A percentile compares a stretch with the other conserved stretches of the same genome.
Evolutionary conservation across 805 yeast species (phyloP).

Genomic region (Pichia nanzhaoensis): DNA sequence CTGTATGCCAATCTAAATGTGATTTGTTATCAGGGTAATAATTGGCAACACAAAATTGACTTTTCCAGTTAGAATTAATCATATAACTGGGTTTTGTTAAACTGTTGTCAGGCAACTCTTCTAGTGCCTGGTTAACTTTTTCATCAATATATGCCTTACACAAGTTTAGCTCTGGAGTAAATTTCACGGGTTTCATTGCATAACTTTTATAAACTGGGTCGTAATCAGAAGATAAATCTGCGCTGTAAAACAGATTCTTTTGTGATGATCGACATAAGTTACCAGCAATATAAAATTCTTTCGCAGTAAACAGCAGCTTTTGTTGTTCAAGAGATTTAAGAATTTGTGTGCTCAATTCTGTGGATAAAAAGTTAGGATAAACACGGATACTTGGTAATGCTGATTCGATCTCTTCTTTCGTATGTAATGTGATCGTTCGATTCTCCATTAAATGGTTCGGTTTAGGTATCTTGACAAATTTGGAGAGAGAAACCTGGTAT

Average conservation of each 20-base stretch:
- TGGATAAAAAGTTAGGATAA: conserved; percentile 46
- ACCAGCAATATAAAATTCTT: conserved; percentile 57
- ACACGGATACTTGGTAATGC: conserved; percentile 47
- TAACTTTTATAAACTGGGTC: conserved; percentile 3
- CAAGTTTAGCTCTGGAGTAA: conserved; percentile 14
- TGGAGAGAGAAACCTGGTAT: neutral
- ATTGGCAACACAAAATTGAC: conserved; percentile 51
- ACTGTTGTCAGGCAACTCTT: conserved; percentile 10
- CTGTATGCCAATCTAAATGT: conserved; percentile 71
- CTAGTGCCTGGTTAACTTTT: conserved; percentile 18
- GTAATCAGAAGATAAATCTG: conserved; percentile 11
- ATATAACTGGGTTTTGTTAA: conserved; percentile 33
- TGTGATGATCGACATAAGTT: conserved; percentile 57
- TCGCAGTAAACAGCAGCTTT: conserved; percentile 32
- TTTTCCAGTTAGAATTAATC: conserved; percentile 38
- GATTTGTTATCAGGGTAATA: conserved; percentile 43
- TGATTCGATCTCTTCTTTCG: conserved; percentile 44
- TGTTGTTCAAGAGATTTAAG: conserved; percentile 38
- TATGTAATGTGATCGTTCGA: conserved; percentile 31
- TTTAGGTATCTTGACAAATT: neutral
- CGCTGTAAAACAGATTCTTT: conserved; percentile 29
- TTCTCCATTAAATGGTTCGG: neutral
- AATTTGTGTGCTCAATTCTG: conserved; percentile 39
- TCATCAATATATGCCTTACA: conserved; percentile 14
- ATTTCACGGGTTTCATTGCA: neutral